Conservation (phyloP, 768 basidiomycete genomes). For the Mycena amicta region DNA sequence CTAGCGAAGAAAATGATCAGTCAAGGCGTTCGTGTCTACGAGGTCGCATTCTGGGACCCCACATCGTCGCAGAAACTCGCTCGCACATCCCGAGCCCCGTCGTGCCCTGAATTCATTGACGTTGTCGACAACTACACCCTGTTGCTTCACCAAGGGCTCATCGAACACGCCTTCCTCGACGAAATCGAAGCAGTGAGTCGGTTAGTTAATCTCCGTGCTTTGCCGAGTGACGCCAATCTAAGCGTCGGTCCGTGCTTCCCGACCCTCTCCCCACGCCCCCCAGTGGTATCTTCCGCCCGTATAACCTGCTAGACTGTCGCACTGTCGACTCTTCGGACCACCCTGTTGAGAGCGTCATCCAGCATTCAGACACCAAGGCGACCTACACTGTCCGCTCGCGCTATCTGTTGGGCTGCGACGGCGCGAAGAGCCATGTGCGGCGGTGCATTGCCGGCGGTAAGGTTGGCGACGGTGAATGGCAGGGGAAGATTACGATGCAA, state of each 20-base stretch:
- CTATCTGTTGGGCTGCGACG: slow-evolving; percentile 23
- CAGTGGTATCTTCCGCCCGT: slow-evolving; percentile 18
- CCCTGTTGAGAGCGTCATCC: slow-evolving; percentile 18
- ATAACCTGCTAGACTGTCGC: slow-evolving; percentile 13
- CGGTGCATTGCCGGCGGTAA: slow-evolving; percentile 20
- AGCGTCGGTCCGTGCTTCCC: slow-evolving; percentile 19
- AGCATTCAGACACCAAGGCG: slow-evolving; percentile 17
- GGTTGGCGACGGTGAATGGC: slow-evolving; percentile 29
- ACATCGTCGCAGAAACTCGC: slow-evolving; percentile 28
- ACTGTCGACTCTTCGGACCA: slow-evolving; percentile 9
- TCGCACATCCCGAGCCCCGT: slow-evolving; percentile 23
- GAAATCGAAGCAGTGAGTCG: slow-evolving; percentile 19
- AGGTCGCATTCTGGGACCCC: slow-evolving; percentile 24
- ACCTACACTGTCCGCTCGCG: slow-evolving; percentile 20
- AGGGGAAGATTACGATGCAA: slow-evolving; percentile 45
- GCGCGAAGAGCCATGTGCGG: slow-evolving; percentile 50
- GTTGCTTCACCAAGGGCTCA: slow-evolving; percentile 21
- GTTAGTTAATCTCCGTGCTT: not conserved
- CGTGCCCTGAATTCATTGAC: slow-evolving; percentile 22
- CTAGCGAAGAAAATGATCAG: slow-evolving; percentile 22
- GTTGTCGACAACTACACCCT: slow-evolving; percentile 24
- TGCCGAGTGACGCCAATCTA: not conserved
- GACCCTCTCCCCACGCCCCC: slow-evolving; percentile 13
- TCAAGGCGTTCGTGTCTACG: slow-evolving; percentile 21
- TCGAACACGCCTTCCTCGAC: slow-evolving; percentile 21